Evolutionary conservation across 352 stramenopile genomes (phyloP).

Genomic region (Phytophthora parvispora): DNA sequence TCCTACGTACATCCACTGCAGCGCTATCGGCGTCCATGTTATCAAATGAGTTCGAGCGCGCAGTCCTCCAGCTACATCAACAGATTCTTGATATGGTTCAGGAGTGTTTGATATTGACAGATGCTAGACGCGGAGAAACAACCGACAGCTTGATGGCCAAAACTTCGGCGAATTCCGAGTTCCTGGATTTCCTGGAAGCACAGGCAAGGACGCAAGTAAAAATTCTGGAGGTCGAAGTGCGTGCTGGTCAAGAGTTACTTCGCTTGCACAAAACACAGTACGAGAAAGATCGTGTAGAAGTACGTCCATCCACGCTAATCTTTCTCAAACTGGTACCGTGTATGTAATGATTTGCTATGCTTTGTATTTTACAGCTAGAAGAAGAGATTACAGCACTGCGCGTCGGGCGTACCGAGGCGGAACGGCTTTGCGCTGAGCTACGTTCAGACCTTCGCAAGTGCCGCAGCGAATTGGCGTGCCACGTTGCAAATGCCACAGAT

Average conservation of each 20-base stretch:
- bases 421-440: slow-evolving; percentile 60
- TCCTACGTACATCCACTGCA: slow-evolving; percentile 37
- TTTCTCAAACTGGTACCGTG: background rate
- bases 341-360: background rate
- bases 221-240: slow-evolving; percentile 71
- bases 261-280: slow-evolving; percentile 66
- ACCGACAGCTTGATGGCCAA: background rate
- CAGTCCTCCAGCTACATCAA: slow-evolving; percentile 45
- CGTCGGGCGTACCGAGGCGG: slow-evolving; percentile 45
- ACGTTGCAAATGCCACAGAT: slow-evolving; percentile 50
- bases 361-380: slow-evolving; percentile 46
- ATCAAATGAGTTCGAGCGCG: slow-evolving; percentile 40
- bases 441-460: slow-evolving; percentile 56
- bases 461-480: slow-evolving; percentile 61
- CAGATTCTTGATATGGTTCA: slow-evolving; percentile 45
- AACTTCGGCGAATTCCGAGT: slow-evolving; percentile 33
- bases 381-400: slow-evolving; percentile 55
- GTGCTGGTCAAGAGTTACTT: slow-evolving; percentile 67
- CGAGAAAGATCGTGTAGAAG: slow-evolving; percentile 55
- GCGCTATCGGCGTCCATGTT: slow-evolving; percentile 22
- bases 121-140: background rate
- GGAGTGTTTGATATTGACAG: slow-evolving; percentile 21
- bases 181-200: slow-evolving; percentile 56
- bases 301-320: slow-evolving; percentile 13
- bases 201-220: slow-evolving; percentile 54